Evolutionary conservation across 2,329 filamentous ascomycete species (phyloP), one percentile per base, ranked within the genome.

Genomic region (Penicillium sp.): DNA sequence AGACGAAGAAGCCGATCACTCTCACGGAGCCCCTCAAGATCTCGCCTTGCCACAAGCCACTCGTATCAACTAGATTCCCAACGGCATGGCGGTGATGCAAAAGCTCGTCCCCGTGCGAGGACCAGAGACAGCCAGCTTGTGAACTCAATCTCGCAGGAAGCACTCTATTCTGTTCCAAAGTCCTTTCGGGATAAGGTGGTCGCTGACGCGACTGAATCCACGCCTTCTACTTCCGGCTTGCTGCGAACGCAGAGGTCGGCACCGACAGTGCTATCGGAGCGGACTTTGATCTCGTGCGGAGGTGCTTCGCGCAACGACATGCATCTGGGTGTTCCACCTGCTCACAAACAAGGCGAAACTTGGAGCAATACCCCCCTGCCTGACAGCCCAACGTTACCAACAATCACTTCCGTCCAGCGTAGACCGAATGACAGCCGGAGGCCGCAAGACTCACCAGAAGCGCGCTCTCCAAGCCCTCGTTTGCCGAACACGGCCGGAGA

Each of bases 371-470:
- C 69, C 1, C 74, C 73, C 17, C 61, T 76, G 21, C 75, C 74
- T 11, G 74, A 76, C 46, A 76, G 74, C 48, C 74, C 75, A 46
- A 76, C 75, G 4, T 63, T 76, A 31, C 73, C 74, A n/a, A 64
- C 66, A 17, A 60, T 67, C 13, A 61, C 57, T 13, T 50, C 65
- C 44, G 54, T 60, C 21, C 41, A 23, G 8, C 60, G 61, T 21
- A 23, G 48, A 21, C 21, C 61, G 19, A 47, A 56, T 15, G 59
- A 64, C 55, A 53, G 54, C 21, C 49, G 58, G 44, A 41, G 59
- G 21, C 53, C 41, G 15, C 65, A 60, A 19, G 54, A 64, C 31
- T 58, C 64, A 38, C 64, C 67, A 50, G 56, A 51, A 47, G 50
- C 57, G 2, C 4, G 57, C 19, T 58, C 54, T 30, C 15, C 57